Base-by-base conservation (phyloP, 331 rosid genomes). In the Rhamnella rubrinervis region DNA sequence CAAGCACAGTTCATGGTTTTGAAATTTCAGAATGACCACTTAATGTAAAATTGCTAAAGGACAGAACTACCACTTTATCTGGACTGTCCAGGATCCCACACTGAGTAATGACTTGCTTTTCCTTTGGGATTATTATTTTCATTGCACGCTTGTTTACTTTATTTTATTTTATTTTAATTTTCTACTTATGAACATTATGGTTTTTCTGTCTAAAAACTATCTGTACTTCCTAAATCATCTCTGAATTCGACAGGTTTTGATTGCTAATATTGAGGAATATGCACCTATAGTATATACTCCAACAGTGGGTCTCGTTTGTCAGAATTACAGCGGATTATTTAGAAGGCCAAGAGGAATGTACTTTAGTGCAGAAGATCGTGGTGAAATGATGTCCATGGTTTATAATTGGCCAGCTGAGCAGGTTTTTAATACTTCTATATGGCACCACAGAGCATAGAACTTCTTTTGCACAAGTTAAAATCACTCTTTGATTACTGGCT, bases 361-460 rank as follows among this genome's bases (percentile, higher is more conserved):
- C 80, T 95, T 95, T 81, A 95, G 99, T 81, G 96, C 96, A 0
- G 85, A 77, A 77, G 99, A 95, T 79, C 89, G 96, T 68, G 99
- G 99, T 70, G 99, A 95, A 89, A 95, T 95, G 99, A 95, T 95
- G 99, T 95, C 99, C 40, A 95, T 95, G 99, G 93, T 95, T 77
- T 95, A 95, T 82, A 95, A 95, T 67, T 95, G 99, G 99, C 99
- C 99, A 66, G 95, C 99, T 65, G 99, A 95, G 41, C 95, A 95
- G 97, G 98, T 95, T 46, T 55, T 76, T 61, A 60, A 31, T 41
- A 28, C 12, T 50, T 47, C 25, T 17, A 4, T 0, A 18, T 5
- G 25, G 11, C 58, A 19, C 25, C 8, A 18, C 20, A 15, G 18
- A 49, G 18, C 18, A 49, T 49, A 49, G 5, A 31, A 31, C 5